Percentiles rank a stretch among this genome's conserved stretches.
Evolutionary conservation across 164 flowering plant species (phyloP).

Genomic region (Dillenia suffruticosa): DNA sequence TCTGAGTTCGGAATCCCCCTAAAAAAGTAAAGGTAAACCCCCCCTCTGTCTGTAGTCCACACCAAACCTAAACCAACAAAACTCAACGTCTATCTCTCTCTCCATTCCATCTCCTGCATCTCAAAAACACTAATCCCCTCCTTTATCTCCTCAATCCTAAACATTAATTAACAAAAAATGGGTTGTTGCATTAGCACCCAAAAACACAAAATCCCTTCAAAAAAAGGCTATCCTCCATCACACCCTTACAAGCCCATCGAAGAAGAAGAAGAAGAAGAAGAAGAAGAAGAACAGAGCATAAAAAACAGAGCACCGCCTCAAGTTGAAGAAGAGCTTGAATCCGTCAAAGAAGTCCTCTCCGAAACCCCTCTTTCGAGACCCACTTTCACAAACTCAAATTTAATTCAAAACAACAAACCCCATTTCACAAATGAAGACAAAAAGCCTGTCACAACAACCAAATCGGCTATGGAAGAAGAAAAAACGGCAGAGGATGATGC

Average conservation of each 20-base stretch:
- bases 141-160: too few relatives aligned
- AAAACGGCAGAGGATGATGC: neutral
- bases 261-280: too few relatives aligned
- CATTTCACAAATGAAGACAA: neutral
- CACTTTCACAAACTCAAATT: neutral
- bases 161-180: constrained; percentile 14
- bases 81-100: too few relatives aligned
- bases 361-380: constrained; percentile 22
- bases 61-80: too few relatives aligned
- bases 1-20: too few relatives aligned
- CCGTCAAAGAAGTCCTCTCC: constrained; percentile 47
- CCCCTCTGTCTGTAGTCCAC: too few relatives aligned
- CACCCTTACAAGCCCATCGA: neutral
- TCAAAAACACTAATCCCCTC: too few relatives aligned
- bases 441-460: too few relatives aligned
- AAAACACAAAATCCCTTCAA: neutral
- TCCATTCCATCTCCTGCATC: too few relatives aligned
- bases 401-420: neutral
- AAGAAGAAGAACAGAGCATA: neutral
- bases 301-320: constrained; percentile 4
- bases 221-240: constrained; percentile 4
- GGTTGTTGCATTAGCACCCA: constrained; percentile 42
- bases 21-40: too few relatives aligned
- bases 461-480: neutral
- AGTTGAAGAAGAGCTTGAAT: constrained; percentile 38